phyloP scores from a whole-genome alignment of 164 flowering plant genomes.

The Cinnamomum chago region DNA sequence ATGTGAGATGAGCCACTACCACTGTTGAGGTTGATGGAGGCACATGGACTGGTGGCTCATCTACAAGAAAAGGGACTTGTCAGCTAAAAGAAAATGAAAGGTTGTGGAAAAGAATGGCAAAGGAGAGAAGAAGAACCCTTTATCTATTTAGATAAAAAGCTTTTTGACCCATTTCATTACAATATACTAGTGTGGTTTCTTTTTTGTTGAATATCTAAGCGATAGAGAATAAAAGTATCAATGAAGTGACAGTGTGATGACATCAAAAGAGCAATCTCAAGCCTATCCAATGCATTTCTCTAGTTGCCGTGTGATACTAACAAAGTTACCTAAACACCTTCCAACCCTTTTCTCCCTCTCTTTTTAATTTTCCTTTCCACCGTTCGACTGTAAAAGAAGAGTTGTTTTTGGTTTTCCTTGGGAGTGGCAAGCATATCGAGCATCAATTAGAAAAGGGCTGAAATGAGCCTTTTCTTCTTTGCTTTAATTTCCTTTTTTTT shows the following conservation, averaged over 20 bases:
- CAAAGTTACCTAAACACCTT: background rate
- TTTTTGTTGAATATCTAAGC: slow-evolving; percentile 5
- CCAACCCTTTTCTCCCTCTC: background rate
- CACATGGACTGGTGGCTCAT: slow-evolving; percentile 44
- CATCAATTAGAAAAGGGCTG: too few relatives aligned
- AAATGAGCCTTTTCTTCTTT: background rate
- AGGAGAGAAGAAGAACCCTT: slow-evolving; percentile 13
- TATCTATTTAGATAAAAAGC: background rate
- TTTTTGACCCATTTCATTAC: slow-evolving; percentile 14
- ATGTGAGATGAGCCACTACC: slow-evolving; percentile 35
- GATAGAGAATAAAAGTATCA: slow-evolving; percentile 6
- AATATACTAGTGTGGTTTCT: background rate
- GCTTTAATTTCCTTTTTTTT: background rate
- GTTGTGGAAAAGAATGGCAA: slow-evolving; percentile 16
- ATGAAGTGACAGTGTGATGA: slow-evolving; percentile 1
- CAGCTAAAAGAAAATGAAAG: slow-evolving; percentile 29
- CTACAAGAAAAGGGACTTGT: slow-evolving; percentile 23
- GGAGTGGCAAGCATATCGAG: background rate
- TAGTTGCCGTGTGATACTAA: background rate
- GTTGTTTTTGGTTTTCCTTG: background rate
- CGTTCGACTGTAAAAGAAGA: background rate
- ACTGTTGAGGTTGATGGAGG: slow-evolving; percentile 36
- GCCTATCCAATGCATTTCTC: background rate
- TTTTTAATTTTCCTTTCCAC: background rate
- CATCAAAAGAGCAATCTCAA: background rate